These are phyloP conservation scores for Capniomyces stellatus DNA, from an alignment of 371 early-diverging fungal species.

Conservation along the genomic window DNA sequence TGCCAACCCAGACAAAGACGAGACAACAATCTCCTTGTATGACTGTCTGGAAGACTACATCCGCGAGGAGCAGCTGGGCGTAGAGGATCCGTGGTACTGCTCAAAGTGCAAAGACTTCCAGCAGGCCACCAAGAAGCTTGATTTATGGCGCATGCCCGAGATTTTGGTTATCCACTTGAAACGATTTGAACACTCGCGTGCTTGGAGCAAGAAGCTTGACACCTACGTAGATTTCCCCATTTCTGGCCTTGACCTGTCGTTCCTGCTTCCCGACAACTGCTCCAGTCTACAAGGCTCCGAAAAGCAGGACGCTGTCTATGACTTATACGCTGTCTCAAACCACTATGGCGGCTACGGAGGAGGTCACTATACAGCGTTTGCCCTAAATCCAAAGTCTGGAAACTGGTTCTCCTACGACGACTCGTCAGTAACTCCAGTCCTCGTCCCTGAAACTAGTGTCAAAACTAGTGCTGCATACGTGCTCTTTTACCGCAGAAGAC, in stretches of 20 bases:
- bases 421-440: conserved; percentile 45
- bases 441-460: conserved; percentile 33
- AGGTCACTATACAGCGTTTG: conserved; percentile 88
- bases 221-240: conserved; percentile 63
- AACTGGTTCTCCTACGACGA: conserved; percentile 86
- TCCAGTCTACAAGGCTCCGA: conserved; percentile 5
- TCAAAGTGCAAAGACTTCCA: conserved; percentile 62
- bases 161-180: conserved; percentile 81
- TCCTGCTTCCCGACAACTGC: conserved; percentile 23
- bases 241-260: conserved; percentile 42
- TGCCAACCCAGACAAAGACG: no score
- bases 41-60: conserved; percentile 76
- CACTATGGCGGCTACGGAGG: conserved; percentile 86
- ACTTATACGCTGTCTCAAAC: conserved; percentile 75
- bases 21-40: conserved; percentile 28
- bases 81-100: conserved; percentile 71
- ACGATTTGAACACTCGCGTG: conserved; percentile 58
- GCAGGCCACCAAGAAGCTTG: conserved; percentile 64
- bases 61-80: conserved; percentile 62
- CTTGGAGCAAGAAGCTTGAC: conserved; percentile 72
- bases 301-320: conserved; percentile 40
- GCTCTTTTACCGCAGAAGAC: conserved; percentile 44
- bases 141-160: conserved; percentile 71
- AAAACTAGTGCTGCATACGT: conserved; percentile 63
- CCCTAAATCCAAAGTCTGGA: conserved; percentile 45